Evolutionary conservation across 495 filamentous ascomycete genomes (phyloP).

Genomic region (Aspergillus baeticus): DNA sequence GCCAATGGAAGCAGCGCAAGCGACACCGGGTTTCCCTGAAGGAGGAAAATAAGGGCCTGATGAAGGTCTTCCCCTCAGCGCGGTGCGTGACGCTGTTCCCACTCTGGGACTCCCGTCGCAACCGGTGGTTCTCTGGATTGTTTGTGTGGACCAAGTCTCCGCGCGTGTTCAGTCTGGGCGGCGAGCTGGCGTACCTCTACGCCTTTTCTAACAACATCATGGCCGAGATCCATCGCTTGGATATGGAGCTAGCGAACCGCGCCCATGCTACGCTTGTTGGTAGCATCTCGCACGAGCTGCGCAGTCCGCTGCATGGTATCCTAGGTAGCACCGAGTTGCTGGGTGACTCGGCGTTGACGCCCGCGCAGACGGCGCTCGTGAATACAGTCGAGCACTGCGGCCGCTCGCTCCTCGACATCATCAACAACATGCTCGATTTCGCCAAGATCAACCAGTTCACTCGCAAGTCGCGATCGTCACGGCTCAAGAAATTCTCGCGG

Average conservation of each 20-base stretch:
- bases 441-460: conserved; percentile 12
- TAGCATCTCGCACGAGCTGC: conserved; percentile 32
- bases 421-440: conserved; percentile 14
- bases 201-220: conserved; percentile 58
- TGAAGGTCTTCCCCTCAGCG: conserved; percentile 8
- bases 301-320: conserved; percentile 15
- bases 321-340: conserved; percentile 14
- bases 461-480: not conserved
- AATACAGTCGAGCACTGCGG: conserved; percentile 12
- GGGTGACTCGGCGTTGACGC: conserved; percentile 4
- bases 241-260: conserved; percentile 35
- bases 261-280: conserved; percentile 62
- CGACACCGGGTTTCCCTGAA: conserved; percentile 9
- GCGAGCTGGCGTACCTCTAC: conserved; percentile 44
- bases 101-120: conserved; percentile 55
- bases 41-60: conserved; percentile 2
- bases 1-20: conserved; percentile 32
- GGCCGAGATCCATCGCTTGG: conserved; percentile 54
- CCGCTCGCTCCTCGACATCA: conserved; percentile 5
- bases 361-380: conserved; percentile 2
- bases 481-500: not conserved
- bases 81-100: conserved; percentile 29
- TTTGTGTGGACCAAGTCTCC: conserved; percentile 49
- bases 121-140: conserved; percentile 58
- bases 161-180: conserved; percentile 30